Base-by-base conservation (phyloP, 2,329 filamentous ascomycete genomes). In the Xylariales sp. region DNA sequence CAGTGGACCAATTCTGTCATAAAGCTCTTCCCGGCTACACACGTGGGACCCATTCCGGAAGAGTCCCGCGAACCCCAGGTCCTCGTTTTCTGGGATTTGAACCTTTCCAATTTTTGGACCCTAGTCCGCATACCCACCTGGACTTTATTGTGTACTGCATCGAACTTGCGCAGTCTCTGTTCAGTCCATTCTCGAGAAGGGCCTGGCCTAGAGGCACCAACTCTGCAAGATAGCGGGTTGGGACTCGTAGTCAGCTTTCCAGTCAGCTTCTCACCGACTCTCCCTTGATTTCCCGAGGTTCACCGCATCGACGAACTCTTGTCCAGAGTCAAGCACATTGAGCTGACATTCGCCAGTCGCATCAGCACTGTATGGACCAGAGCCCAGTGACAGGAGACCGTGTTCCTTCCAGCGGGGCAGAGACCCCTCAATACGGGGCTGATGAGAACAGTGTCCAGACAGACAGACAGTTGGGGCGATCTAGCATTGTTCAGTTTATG, bases 11-110 rank as follows among this genome's bases (percentile, higher is more conserved):
- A 18, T 34, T 20, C 18, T 20, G 32, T 34, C n/a, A 9, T 34
- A 34, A 34, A 14, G 32, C 32, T 14, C 15, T 35, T n/a, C n/a
- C n/a, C n/a, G n/a, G n/a, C n/a, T n/a, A n/a, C 44, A 41, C 49
- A 49, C 49, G 47, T 53, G 51, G 51, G 46, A 37, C 46, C 45
- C 38, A 33, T 43, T 33, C 51, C 51, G 51, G 51, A 53, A 51
- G 49, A 31, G 43, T 51, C 47, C 51, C 51, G 51, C 51, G 51
- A 47, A 46, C 49, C 49, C 51, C 46, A 45, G 49, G 39, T 46
- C 47, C 46, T 51, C 44, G 49, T 43, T 37, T 46, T 43, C 43
- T 42, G 39, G 39, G 48, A 31, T 16, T 24, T n/a, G 24, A 27
- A 27, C 24, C n/a, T n/a, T 27, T n/a, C 24, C 24, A 27, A 27